Evolutionary conservation across 305 asterid species (phyloP), one percentile per base, ranked within the genome.

Genomic region (Solanum hybrid): DNA sequence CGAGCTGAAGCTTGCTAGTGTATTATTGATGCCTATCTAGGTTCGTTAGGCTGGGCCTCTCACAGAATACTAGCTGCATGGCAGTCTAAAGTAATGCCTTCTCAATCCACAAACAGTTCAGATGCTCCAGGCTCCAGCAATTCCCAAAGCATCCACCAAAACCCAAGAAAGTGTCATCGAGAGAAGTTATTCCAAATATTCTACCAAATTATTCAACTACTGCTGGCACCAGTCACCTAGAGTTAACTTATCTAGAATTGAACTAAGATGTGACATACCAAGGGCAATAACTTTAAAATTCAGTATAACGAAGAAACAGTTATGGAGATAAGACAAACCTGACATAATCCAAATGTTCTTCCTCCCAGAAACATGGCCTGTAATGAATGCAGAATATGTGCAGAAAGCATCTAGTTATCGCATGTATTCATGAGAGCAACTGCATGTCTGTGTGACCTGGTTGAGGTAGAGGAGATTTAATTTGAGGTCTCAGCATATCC

Each of bases 401-500:
- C 87, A 84, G 29, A 51, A 31, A 84, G 17, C 75, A 51, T 4
- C 32, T 10, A 42, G 27, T 16, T 32, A 20, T 42, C 89, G 80
- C 92, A 90, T 37, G 34, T 79, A 76, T 88, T 95, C 94, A 94
- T 11, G 89, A 35, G 88, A 93, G 94, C 88, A 91, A 90, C 73
- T 91, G 92, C 91, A 91, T 42, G 91, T 94, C 95, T 85, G 90
- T 84, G 40, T 40, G 92, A 90, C 92, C 93, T 32, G 95, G 89
- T 36, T 94, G 95, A 77, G 93, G 91, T 82, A 96, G 90, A 87
- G 95, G 88, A 81, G 91, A 34, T 92, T 93, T 94, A 7, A 92
- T 92, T 89, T 95, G 90, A 71, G 95, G 91, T 92, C 91, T 93
- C 92, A 96, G 93, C 64, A 96, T 89, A 86, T 95, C 98, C 98